A percentile compares a stretch with the other conserved stretches of the same genome.
Evolutionary conservation across 1,284 basidiomycete species (phyloP).

Genomic region (Ceratobasidium sp.): DNA sequence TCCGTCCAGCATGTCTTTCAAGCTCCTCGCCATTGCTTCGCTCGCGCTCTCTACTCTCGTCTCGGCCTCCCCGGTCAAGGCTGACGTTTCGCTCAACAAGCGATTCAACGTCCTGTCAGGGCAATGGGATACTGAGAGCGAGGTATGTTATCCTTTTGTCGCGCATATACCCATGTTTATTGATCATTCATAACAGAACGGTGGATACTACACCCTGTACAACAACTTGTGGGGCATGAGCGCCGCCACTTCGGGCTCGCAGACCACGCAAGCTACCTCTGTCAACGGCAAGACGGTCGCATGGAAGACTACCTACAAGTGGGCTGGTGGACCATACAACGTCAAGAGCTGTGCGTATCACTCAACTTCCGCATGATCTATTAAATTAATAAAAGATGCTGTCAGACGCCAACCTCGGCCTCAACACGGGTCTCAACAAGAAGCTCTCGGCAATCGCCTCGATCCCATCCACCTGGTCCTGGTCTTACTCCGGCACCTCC

Average conservation of each 20-base stretch:
- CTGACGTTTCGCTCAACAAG: slow-evolving; percentile 28
- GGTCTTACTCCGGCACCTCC: slow-evolving; percentile 58
- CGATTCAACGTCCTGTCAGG: slow-evolving; percentile 26
- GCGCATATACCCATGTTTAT: slow-evolving; percentile 13
- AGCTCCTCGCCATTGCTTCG: slow-evolving; percentile 38
- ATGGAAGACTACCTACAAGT: slow-evolving; percentile 49
- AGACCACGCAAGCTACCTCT: slow-evolving; percentile 44
- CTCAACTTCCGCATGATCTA: too few species aligned
- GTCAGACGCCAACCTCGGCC: slow-evolving; percentile 45
- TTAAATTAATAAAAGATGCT: neutral
- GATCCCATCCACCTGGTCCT: slow-evolving; percentile 58
- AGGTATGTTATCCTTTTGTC: slow-evolving; percentile 26
- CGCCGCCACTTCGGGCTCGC: slow-evolving; percentile 46
- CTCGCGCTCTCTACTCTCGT: slow-evolving; percentile 39
- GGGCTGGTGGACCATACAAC: slow-evolving; percentile 48
- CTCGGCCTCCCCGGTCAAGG: slow-evolving; percentile 32
- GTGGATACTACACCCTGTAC: slow-evolving; percentile 28
- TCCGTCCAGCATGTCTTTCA: slow-evolving; percentile 38
- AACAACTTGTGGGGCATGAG: slow-evolving; percentile 47
- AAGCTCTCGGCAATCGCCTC: slow-evolving; percentile 56
- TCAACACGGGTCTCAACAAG: slow-evolving; percentile 54
- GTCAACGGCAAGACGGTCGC: slow-evolving; percentile 41
- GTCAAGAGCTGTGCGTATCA: slow-evolving; percentile 50
- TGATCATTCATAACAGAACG: neutral
- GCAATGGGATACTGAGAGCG: slow-evolving; percentile 46